Base-by-base conservation (phyloP, 2,329 filamentous ascomycete species). In the Didymella keratinophila region DNA sequence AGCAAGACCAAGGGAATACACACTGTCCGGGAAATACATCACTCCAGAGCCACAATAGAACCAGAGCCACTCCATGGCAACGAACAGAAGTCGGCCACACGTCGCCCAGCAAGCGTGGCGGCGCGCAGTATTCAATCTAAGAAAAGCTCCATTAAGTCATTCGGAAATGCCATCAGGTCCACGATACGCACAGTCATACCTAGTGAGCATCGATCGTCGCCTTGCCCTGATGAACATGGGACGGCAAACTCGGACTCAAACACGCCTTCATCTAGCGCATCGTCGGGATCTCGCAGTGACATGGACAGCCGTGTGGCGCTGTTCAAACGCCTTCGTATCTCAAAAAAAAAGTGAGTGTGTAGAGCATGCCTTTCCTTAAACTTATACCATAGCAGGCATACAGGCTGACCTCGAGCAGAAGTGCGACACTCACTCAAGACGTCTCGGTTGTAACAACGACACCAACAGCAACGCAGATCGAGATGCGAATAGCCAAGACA, bases 381-480 rank as follows among this genome's bases (percentile, higher is more conserved):
- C 5, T 14, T 18, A 4, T 11, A 2, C 6, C 14, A 7, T 14
- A 1, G 6, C 4, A 23, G 21, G 5, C 21, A 12, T 23, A 16
- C 30, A 7, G 44, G 11, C 56, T 58, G 20, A 58, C n/a, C 0
- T n/a, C 2, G 18, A 32, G 1, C 25, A 58, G 56, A 25, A 42
- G 32, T 37, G 27, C 16, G 9, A 12, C 25, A 3, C 7, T 42
- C 5, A 11, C 16, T 3, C 28, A 34, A 14, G 21, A 50, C 7
- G 16, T 23, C 18, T 54, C 39, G 11, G 12, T 25, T 9, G 45
- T 27, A 6, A 36, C 27, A 45, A 43, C 60, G 39, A 64, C 63
- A 1, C 79, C 80, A 11, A 78, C 76, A 1, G 51, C 72, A 5
- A 76, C 77, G 25, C 78, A 78, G 36, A 73, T 81, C 4, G 71